A percentile compares a stretch with the other conserved stretches of the same genome.
Evolutionary conservation across 2,329 filamentous ascomycete genomes (phyloP).

Genomic region (Aspergillus tubingensis): DNA sequence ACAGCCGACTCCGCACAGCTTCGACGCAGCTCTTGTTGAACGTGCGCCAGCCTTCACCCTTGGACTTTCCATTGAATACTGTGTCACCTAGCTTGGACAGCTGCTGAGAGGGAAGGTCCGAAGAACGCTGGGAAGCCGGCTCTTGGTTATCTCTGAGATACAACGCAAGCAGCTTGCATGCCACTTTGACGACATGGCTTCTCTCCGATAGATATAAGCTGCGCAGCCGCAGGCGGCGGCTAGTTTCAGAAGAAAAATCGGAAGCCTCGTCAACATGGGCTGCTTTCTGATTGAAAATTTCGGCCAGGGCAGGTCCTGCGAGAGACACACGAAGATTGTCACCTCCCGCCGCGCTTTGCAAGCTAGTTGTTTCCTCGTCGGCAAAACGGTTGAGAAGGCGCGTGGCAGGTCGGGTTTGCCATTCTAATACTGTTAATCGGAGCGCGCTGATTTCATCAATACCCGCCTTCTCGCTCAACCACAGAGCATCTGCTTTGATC

Average conservation of each 20-base stretch:
- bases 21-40: conserved; percentile 39
- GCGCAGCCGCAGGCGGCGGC: conserved; percentile 68
- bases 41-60: conserved; percentile 25
- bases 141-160: conserved; percentile 29
- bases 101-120: conserved; percentile 20
- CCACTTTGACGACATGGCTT: conserved; percentile 65
- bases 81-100: conserved; percentile 28
- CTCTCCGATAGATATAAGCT: conserved; percentile 72
- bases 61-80: conserved; percentile 34
- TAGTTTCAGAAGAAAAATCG: conserved; percentile 63
- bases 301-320: conserved; percentile 43
- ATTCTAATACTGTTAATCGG: conserved; percentile 77
- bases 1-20: conserved; percentile 37
- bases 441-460: conserved; percentile 83
- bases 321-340: conserved; percentile 62
- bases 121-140: conserved; percentile 7
- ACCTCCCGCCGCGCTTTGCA: conserved; percentile 72
- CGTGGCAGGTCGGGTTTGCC: conserved; percentile 74
- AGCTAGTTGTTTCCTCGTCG: conserved; percentile 73
- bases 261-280: conserved; percentile 33
- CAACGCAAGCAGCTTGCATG: conserved; percentile 51
- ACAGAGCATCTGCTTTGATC: conserved; percentile 81
- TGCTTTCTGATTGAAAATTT: conserved; percentile 34
- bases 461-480: conserved; percentile 76
- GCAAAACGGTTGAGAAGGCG: conserved; percentile 73